Evolutionary conservation across 495 filamentous ascomycete species (phyloP).

Genomic region (Pyrenopolyporus hunteri): DNA sequence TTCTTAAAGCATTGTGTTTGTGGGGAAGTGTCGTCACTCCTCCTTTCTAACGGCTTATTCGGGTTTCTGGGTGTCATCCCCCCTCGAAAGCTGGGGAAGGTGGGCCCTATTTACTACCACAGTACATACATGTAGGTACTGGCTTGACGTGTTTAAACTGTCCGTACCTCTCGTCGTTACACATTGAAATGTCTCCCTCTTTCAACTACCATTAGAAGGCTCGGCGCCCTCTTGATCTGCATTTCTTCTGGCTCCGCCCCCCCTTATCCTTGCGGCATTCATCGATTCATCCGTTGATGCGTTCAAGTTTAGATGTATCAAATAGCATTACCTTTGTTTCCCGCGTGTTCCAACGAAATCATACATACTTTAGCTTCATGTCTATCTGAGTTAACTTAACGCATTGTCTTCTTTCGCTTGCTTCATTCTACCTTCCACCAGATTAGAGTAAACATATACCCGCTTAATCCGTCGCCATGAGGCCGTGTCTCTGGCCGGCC

Average conservation of each 20-base stretch:
- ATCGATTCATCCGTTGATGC: not conserved
- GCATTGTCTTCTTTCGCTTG: not conserved
- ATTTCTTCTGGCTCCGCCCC: not conserved
- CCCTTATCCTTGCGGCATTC: not conserved
- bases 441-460: slow-evolving; percentile 27
- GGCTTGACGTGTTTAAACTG: not conserved
- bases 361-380: slow-evolving; percentile 20
- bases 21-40: slow-evolving; percentile 35
- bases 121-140: not conserved
- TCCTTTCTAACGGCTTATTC: slow-evolving; percentile 6
- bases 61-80: slow-evolving; percentile 2
- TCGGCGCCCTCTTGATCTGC: not conserved
- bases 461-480: slow-evolving; percentile 30
- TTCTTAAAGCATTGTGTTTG: slow-evolving; percentile 8
- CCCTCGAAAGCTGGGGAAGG: slow-evolving; percentile 31
- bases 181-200: not conserved
- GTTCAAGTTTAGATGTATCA: not conserved
- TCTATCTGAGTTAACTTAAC: slow-evolving; percentile 1
- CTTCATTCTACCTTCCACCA: not conserved
- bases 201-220: slow-evolving; percentile 1
- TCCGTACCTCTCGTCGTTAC: not conserved
- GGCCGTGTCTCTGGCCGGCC: slow-evolving; percentile 35
- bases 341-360: slow-evolving; percentile 5
- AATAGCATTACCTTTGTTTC: slow-evolving; percentile 8
- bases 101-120: slow-evolving; percentile 14